phyloP scores from a whole-genome alignment of 306 rosid species.

The Albizia julibrissin region DNA sequence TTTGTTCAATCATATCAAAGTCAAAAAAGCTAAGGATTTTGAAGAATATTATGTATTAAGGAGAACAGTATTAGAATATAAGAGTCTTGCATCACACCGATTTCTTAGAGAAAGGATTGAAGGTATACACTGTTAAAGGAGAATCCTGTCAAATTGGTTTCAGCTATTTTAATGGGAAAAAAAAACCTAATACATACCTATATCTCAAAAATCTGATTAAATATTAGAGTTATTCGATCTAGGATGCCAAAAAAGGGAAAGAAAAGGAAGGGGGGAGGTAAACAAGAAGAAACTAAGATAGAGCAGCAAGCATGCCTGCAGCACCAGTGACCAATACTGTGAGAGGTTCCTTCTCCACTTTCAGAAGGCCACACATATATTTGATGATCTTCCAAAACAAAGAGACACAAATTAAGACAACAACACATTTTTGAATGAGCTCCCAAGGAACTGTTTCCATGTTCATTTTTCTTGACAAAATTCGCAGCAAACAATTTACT shows the following conservation, averaged over 20 bases:
- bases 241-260: neutral
- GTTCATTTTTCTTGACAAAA: constrained; percentile 25
- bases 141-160: too few species aligned
- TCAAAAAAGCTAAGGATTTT: neutral
- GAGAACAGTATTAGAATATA: neutral
- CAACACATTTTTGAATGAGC: constrained; percentile 47
- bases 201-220: too few species aligned
- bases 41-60: neutral
- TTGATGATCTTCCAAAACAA: constrained; percentile 72
- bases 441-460: constrained; percentile 38
- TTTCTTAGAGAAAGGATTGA: too few species aligned
- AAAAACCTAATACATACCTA: too few species aligned
- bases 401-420: constrained; percentile 47
- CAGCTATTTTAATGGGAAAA: too few species aligned
- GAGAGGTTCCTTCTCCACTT: constrained; percentile 65
- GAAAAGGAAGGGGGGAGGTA: neutral
- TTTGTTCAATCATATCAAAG: constrained; percentile 6
- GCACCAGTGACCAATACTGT: constrained; percentile 81
- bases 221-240: too few species aligned
- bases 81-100: too few species aligned
- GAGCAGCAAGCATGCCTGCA: constrained; percentile 77
- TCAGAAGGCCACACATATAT: constrained; percentile 67
- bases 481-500: constrained; percentile 30
- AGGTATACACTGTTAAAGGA: too few species aligned
- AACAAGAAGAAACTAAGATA: neutral